phyloP scores from a whole-genome alignment of 805 yeast genomes.

The Torulaspora franciscae region DNA sequence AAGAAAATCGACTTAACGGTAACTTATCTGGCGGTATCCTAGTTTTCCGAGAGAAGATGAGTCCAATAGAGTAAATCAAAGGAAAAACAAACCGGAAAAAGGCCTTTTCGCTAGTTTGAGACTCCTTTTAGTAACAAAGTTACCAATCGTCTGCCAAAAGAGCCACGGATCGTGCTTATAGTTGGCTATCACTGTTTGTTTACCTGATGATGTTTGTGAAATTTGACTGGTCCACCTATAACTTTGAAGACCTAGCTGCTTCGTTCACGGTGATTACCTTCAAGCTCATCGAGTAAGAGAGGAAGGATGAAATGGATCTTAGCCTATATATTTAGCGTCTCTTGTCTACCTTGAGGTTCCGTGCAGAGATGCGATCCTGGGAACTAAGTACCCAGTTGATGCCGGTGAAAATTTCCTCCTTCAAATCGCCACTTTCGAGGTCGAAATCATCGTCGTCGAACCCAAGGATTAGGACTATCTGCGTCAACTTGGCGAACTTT shows the following conservation, averaged over 20 bases:
- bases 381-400: slow-evolving; percentile 74
- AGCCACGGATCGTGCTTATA: slow-evolving; percentile 1
- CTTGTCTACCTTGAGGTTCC: slow-evolving; percentile 48
- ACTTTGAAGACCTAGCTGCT: slow-evolving; percentile 1
- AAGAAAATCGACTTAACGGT: not conserved
- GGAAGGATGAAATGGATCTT: not conserved
- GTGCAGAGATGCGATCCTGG: slow-evolving; percentile 61
- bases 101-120: not conserved
- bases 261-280: slow-evolving; percentile 3
- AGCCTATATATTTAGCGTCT: slow-evolving; percentile 14
- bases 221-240: slow-evolving; percentile 8
- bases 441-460: slow-evolving; percentile 62
- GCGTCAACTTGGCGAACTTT: slow-evolving; percentile 74
- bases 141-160: slow-evolving; percentile 8
- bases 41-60: not conserved
- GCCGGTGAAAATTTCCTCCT: slow-evolving; percentile 40
- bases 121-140: slow-evolving; percentile 10
- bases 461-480: slow-evolving; percentile 74
- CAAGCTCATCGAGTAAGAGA: not conserved
- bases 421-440: slow-evolving; percentile 30
- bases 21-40: not conserved
- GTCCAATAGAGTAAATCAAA: not conserved
- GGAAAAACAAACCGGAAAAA: not conserved
- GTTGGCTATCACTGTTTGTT: slow-evolving; percentile 6
- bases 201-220: slow-evolving; percentile 14